A percentile compares a stretch with the other conserved stretches of the same genome.
Evolutionary conservation across 257 asterid species (phyloP).

Genomic region (Nicotiana knightiana): DNA sequence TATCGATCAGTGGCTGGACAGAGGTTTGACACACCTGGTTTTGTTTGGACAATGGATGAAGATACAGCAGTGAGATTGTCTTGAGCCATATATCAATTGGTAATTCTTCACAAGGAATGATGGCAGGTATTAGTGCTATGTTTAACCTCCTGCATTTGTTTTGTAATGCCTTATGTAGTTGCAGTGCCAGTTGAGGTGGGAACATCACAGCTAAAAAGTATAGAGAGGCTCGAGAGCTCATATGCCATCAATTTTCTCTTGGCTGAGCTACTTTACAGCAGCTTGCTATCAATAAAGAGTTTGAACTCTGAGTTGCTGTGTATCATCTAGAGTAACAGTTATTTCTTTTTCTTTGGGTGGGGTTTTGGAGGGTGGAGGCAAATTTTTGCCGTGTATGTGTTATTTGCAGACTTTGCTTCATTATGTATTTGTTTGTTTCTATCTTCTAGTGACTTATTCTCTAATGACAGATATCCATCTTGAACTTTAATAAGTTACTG

Average conservation of each 20-base stretch:
- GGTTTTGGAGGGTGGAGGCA: background rate
- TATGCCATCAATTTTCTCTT: conserved; percentile 43
- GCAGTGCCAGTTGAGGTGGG: conserved; percentile 32
- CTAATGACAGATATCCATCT: background rate
- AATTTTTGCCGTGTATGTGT: background rate
- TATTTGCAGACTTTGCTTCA: background rate
- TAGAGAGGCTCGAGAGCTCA: conserved; percentile 34
- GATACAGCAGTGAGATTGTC: conserved; percentile 35
- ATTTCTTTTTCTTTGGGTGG: conserved; percentile 13
- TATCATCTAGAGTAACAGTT: conserved; percentile 12
- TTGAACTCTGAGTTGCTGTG: conserved; percentile 18
- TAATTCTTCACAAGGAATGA: background rate
- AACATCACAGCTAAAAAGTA: conserved; percentile 9
- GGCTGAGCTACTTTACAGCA: conserved; percentile 48
- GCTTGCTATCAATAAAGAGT: conserved; percentile 32
- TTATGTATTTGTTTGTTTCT: background rate
- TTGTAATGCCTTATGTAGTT: conserved; percentile 26
- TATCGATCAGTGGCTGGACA: conserved; percentile 80
- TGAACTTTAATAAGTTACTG: background rate
- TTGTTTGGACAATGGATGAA: conserved; percentile 68
- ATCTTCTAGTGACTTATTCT: background rate
- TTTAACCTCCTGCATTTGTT: conserved; percentile 20
- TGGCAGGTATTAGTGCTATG: conserved; percentile 38
- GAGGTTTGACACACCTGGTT: conserved; percentile 83
- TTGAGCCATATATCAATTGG: background rate